Evolutionary conservation across 2,329 filamentous ascomycete genomes (phyloP).

Genomic region (Macroventuria anomochaeta): DNA sequence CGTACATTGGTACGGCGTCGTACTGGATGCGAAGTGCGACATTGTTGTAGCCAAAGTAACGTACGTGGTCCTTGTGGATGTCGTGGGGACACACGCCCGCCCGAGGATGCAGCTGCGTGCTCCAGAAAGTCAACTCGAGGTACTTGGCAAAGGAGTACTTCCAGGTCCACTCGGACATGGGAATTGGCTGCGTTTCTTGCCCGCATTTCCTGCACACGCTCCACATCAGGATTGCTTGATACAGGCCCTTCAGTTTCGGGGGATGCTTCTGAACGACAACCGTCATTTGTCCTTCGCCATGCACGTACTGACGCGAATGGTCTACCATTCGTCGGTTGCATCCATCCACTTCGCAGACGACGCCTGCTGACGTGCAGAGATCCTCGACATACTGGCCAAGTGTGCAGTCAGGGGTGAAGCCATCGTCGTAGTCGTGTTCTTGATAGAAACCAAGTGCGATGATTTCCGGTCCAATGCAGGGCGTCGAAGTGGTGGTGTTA

Average conservation of each 20-base stretch:
- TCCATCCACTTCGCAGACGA: conserved; percentile 80
- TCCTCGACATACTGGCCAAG: conserved; percentile 95
- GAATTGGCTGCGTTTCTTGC: conserved; percentile 84
- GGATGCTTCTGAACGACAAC: conserved; percentile 83
- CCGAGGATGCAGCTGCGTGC: conserved; percentile 76
- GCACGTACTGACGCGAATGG: conserved; percentile 95
- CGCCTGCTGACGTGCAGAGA: conserved; percentile 75
- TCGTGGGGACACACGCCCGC: conserved; percentile 86
- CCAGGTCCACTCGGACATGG: conserved; percentile 94
- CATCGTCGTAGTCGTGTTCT: conserved; percentile 75
- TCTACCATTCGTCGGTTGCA: conserved; percentile 90
- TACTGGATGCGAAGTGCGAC: conserved; percentile 89
- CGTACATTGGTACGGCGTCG: conserved; percentile 88
- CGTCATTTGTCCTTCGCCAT: conserved; percentile 91
- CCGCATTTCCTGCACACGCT: conserved; percentile 92
- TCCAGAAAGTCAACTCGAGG: conserved; percentile 97
- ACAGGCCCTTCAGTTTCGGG: conserved; percentile 68
- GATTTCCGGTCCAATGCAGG: conserved; percentile 89
- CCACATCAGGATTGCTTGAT: conserved; percentile 93
- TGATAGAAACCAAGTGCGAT: conserved; percentile 93
- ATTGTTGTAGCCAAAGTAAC: conserved; percentile 90
- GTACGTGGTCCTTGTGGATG: conserved; percentile 87
- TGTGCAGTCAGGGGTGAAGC: conserved; percentile 83
- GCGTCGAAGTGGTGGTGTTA: conserved; percentile 90
- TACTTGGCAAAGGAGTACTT: conserved; percentile 99